Evolutionary conservation across 345 rosid species (phyloP).

Genomic region (Linum tenue): DNA sequence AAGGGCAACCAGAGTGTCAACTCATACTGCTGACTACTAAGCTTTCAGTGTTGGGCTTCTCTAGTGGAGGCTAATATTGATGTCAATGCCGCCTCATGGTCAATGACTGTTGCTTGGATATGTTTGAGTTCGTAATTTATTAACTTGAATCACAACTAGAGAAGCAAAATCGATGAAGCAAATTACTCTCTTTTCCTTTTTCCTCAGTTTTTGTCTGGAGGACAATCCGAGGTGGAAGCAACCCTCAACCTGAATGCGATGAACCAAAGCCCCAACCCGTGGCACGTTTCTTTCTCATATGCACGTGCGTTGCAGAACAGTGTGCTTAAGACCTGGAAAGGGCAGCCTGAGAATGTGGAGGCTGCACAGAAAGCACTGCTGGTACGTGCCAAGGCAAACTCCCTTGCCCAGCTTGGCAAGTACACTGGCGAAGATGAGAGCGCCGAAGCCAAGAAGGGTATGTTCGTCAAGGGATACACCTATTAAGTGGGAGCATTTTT

Average conservation of each 20-base stretch:
- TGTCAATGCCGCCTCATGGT: not conserved
- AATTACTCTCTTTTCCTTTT: conserved; percentile 2
- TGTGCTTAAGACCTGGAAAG: conserved; percentile 97
- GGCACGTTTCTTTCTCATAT: conserved; percentile 98
- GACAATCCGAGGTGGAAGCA: conserved; percentile 94
- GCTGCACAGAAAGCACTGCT: conserved; percentile 78
- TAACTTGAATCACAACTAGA: not conserved
- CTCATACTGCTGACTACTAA: no score
- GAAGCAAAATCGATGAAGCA: not conserved
- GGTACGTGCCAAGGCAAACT: conserved; percentile 94
- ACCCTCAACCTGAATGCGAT: conserved; percentile 88
- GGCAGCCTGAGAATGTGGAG: conserved; percentile 62
- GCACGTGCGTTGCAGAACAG: conserved; percentile 94
- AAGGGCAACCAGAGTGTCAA: not conserved
- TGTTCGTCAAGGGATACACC: conserved; percentile 98
- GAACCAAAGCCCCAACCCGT: conserved; percentile 97
- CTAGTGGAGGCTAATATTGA: not conserved
- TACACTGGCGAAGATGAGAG: conserved; percentile 78
- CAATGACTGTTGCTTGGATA: not conserved
- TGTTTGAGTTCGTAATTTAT: not conserved
- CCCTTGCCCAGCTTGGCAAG: conserved; percentile 87
- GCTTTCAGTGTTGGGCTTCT: not conserved
- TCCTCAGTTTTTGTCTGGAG: conserved; percentile 85
- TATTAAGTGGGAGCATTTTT: conserved; percentile 32
- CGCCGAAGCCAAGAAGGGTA: conserved; percentile 89